Evolutionary conservation across 169 alveolate species (phyloP), one percentile per base, ranked within the genome.

Genomic region (Theileria parva): DNA sequence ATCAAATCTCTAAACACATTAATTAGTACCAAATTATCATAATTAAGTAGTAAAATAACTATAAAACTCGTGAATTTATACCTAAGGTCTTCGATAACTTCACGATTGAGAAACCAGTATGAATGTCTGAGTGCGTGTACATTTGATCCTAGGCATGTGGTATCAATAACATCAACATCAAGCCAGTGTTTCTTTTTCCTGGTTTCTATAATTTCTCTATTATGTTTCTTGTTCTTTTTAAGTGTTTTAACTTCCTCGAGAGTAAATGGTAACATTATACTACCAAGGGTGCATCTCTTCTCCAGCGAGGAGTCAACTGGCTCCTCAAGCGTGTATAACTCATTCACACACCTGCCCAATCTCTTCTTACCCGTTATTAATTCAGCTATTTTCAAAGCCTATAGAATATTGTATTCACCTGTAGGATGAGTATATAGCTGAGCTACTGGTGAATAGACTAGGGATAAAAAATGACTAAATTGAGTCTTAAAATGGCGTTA

Each of bases 111-210:
- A 15, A 88, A 83, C 96, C 96, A 93, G 50, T 78, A 85, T 8
- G 88, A 79, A 53, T 79, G 92, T 4, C 93, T 68, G 69, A 88
- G 79, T 12, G 86, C 68, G 25, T 86, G 88, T 2, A 79, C 88
- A 71, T 87, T 77, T 28, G 91, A 81, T 17, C 91, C 93, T 63
- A 92, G 85, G 90, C 94, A 92, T 30, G 95, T 91, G 69, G 92
- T 91, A 74, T 93, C 95, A 51, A 93, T 93, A 3, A 91, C 95
- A 93, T 93, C 96, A 78, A 93, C 94, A 83, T 93, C 96, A 55
- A 93, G 59, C 93, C 95, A 93, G 60, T 74, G 80, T 37, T 77
- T 81, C 66, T 73, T 57, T 59, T 68, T 68, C 71, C 71, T 63
- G 17, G 34, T 63, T 25, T 63, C 51, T 0, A 69, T 55, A 8